These are phyloP conservation scores for Exophiala lecanii-corni DNA, from an alignment of 2,329 filamentous ascomycete species.

Conservation along the genomic window DNA sequence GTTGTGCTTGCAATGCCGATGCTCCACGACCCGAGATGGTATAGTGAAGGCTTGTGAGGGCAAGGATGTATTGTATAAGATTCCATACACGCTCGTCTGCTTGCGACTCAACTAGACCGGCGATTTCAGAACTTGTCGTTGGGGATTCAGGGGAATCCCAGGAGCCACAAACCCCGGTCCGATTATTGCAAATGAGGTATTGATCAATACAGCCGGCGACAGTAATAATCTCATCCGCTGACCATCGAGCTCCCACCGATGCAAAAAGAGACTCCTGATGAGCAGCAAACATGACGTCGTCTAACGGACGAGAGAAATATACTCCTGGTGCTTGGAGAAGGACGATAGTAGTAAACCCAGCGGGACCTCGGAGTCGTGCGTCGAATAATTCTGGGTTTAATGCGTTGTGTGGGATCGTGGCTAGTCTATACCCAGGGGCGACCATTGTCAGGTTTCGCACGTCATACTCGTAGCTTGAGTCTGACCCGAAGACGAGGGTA, in stretches of 20 bases:
- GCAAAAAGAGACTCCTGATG: background rate
- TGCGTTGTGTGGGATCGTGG: background rate
- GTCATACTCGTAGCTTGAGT: background rate
- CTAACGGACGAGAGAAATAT: background rate
- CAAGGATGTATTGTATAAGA: background rate
- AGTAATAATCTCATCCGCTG: background rate
- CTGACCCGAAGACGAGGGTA: slow-evolving; percentile 1
- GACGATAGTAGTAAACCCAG: slow-evolving; percentile 1
- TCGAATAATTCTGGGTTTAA: background rate
- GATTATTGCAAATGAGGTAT: slow-evolving; percentile 2
- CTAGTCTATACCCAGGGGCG: slow-evolving; percentile 1
- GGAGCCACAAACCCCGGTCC: background rate
- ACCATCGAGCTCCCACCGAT: background rate
- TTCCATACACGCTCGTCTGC: background rate
- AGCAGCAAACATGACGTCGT: slow-evolving; percentile 3
- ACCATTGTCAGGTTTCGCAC: slow-evolving; percentile 1
- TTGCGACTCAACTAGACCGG: background rate
- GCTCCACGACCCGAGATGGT: background rate
- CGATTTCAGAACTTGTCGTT: too few species aligned
- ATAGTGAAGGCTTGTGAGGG: background rate
- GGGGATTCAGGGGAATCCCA: background rate
- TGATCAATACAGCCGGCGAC: slow-evolving; percentile 1
- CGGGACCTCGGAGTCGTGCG: background rate
- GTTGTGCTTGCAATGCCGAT: background rate
- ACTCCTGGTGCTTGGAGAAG: slow-evolving; percentile 3